phyloP scores from a whole-genome alignment of 495 filamentous ascomycete species.

The Bombardia bombarda region DNA sequence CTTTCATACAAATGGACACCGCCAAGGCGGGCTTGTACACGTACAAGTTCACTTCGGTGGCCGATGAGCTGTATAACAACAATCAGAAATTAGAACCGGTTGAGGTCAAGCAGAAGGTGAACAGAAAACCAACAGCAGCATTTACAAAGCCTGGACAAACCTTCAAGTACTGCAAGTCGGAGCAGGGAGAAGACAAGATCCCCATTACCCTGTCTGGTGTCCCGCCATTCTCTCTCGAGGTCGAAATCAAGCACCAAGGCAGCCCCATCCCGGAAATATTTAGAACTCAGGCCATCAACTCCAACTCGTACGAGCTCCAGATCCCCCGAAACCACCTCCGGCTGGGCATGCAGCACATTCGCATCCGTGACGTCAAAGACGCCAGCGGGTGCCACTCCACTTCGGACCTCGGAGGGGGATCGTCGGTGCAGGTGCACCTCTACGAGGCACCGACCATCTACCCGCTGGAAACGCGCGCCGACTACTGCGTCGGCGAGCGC shows the following conservation, averaged over 20 bases:
- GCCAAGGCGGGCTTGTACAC: conserved; percentile 69
- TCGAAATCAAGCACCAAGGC: conserved; percentile 86
- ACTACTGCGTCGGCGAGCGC: conserved; percentile 94
- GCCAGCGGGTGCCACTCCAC: conserved; percentile 70
- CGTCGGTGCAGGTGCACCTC: conserved; percentile 76
- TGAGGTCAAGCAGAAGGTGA: conserved; percentile 72
- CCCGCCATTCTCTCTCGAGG: conserved; percentile 83
- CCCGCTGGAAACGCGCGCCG: conserved; percentile 67
- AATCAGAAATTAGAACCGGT: conserved; percentile 57
- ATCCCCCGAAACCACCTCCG: conserved; percentile 78
- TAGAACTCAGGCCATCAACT: conserved; percentile 65
- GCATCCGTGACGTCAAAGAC: conserved; percentile 82
- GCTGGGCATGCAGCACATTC: conserved; percentile 76
- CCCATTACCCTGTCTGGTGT: conserved; percentile 73
- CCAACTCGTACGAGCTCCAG: conserved; percentile 63
- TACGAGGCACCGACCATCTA: conserved; percentile 88
- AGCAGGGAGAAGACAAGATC: conserved; percentile 76
- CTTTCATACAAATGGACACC: conserved; percentile 77
- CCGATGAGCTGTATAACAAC: conserved; percentile 77
- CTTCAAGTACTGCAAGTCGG: conserved; percentile 87
- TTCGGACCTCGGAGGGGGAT: conserved; percentile 49
- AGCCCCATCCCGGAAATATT: conserved; percentile 72
- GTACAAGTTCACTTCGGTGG: conserved; percentile 74
- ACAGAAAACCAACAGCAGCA: conserved; percentile 66
- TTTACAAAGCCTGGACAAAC: conserved; percentile 87